phyloP scores from a whole-genome alignment of 176 grass and related monocot genomes.

The Hordeum vulgare region MorexV3_pseudomolecules_assembly NC_058519.1:495915573-495916072 shows the following conservation, averaged over 20 bases:
- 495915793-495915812: slow-evolving; percentile 90
- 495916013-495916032: slow-evolving; percentile 26
- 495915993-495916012: slow-evolving; percentile 24
- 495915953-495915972: neutral
- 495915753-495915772: slow-evolving; percentile 65
- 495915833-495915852: slow-evolving; percentile 98
- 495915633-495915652: slow-evolving; percentile 68
- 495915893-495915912: neutral
- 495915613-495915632: slow-evolving; percentile 81
- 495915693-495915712: neutral
- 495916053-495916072: slow-evolving; percentile 30
- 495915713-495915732: neutral
- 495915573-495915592: slow-evolving; percentile 49
- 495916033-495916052: slow-evolving; percentile 28
- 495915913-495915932: neutral
- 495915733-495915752: neutral
- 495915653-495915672: slow-evolving; percentile 88
- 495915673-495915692: neutral
- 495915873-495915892: too few relatives aligned
- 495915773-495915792: slow-evolving; percentile 78
- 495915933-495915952: neutral
- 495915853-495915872: too few relatives aligned
- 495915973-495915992: neutral
- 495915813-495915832: slow-evolving; percentile 93
- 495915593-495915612: slow-evolving; percentile 79